Percentiles rank a stretch among this genome's conserved stretches.
Conservation (phyloP, 139 green algal genomes). For the Picochlorum sp. region DNA sequence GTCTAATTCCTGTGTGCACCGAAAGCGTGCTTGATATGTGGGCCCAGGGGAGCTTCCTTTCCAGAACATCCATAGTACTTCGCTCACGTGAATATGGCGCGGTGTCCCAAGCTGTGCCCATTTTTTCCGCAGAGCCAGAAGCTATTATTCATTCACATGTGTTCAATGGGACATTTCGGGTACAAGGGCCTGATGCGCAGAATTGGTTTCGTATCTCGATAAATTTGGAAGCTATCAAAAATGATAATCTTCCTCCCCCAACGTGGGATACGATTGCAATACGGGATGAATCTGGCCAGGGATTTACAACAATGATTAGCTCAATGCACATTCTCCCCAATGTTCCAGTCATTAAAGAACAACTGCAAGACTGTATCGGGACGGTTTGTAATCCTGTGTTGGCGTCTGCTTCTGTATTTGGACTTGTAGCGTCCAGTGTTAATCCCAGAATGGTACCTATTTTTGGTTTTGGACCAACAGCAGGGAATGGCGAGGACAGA, state of each 20-base stretch:
- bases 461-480: neutral
- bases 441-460: neutral
- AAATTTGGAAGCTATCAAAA: neutral
- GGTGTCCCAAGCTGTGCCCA: neutral
- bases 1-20: neutral
- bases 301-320: neutral
- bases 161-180: neutral
- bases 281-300: neutral
- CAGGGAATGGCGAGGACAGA: neutral
- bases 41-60: neutral
- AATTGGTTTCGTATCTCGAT: neutral
- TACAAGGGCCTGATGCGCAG: conserved; percentile 1
- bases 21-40: conserved; percentile 1
- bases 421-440: neutral
- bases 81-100: neutral
- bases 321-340: neutral
- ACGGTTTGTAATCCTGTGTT: neutral
- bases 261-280: neutral
- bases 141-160: neutral
- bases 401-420: no score
- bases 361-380: neutral
- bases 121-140: neutral
- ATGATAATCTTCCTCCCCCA: neutral
- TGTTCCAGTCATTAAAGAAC: neutral
- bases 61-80: neutral